Evolutionary conservation across 2,329 filamentous ascomycete species (phyloP).

Genomic region (Colletotrichum camelliae): DNA sequence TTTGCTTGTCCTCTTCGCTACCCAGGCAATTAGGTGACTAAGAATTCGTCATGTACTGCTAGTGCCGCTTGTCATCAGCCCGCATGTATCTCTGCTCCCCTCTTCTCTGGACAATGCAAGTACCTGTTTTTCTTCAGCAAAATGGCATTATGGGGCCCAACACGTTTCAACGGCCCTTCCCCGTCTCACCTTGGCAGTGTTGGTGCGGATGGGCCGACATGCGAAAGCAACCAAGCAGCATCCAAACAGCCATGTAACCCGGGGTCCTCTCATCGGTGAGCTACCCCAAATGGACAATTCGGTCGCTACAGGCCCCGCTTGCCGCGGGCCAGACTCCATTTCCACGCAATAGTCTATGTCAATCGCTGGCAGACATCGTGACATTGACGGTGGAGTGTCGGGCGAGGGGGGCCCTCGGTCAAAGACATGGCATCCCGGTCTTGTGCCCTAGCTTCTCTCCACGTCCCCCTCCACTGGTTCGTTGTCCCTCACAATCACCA

Average conservation of each 20-base stretch:
- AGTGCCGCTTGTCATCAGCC: background rate
- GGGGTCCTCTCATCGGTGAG: background rate
- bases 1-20: background rate
- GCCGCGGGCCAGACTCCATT: constrained; percentile 4
- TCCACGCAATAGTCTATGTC: constrained; percentile 5
- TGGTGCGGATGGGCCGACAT: background rate
- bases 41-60: background rate
- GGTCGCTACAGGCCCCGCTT: background rate
- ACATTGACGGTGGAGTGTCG: constrained; percentile 4
- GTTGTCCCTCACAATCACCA: background rate
- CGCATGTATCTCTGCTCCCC: background rate
- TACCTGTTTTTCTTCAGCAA: background rate
- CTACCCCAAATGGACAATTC: constrained; percentile 3
- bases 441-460: background rate
- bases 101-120: background rate
- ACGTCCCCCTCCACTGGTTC: constrained; percentile 10
- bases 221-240: background rate
- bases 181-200: constrained; percentile 1
- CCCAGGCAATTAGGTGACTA: background rate
- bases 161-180: constrained; percentile 2
- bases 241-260: background rate
- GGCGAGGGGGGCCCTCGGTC: background rate
- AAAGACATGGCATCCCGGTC: constrained; percentile 5
- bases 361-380: constrained; percentile 4
- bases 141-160: background rate